Evolutionary conservation across 106 monocot species (phyloP), one percentile per base, ranked within the genome.

Genomic region (Chionographis japonica): DNA sequence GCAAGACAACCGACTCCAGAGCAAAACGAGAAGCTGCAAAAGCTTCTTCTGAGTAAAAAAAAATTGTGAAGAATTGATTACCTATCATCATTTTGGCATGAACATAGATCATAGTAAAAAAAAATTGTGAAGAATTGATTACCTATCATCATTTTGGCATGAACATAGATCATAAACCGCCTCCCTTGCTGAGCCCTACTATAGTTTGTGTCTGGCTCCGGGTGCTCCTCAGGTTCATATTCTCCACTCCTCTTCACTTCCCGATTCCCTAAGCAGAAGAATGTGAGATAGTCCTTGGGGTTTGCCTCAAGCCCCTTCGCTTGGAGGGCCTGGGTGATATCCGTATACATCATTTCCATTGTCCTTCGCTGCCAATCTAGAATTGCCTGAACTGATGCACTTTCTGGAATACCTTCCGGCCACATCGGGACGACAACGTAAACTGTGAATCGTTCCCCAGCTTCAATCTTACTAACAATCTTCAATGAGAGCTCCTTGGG

Each of bases 301-400:
- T 83, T 61, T 20, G 77, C 83, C 42, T 60, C 61, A 12, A 83
- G 62, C 38, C 83, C 83, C 49, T 83, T 83, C 2, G 83, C 83
- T 56, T 60, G 60, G 8, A 83, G 77, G 4, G 83, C 83, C 51
- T 74, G 54, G 17, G 36, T 56, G 27, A 83, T 74, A 60, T 83
- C 83, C 17, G 83, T 78, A 35, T 78, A 83, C 83, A 83, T 83
- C 78, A 83, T 78, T 20, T 82, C 82, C 77, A 82, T 77, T 57
- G 82, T 82, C 50, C 82, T 76, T 41, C 82, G 60, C 62, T 82
- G 82, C 82, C 82, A 82, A 68, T 82, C 82, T 17, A 82, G 56
- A 20, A 82, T 82, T 38, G 77, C 82, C 63, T 82, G 82, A 49
- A 82, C 82, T 20, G 82, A 82, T 35, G n/a, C 82, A 68, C 77